Evolutionary conservation across 1,284 basidiomycete species (phyloP).

Genomic region (Tilletia setariae): DNA sequence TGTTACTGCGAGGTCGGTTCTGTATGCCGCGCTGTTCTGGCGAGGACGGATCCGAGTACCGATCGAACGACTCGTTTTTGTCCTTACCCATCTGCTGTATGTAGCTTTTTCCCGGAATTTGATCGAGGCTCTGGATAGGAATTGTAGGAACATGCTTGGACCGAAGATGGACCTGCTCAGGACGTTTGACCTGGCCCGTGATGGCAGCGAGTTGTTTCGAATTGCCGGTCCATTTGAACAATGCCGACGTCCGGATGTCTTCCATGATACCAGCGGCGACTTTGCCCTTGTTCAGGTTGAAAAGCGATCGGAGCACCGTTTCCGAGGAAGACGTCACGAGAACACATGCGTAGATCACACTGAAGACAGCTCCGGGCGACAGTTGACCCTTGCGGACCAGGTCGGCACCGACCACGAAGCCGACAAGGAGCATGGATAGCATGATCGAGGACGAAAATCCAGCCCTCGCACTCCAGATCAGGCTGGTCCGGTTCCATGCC

Average conservation of each 20-base stretch:
- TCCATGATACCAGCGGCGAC: constrained; percentile 66
- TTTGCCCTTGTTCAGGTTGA: constrained; percentile 78
- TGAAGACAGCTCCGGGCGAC: constrained; percentile 76
- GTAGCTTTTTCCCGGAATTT: constrained; percentile 19
- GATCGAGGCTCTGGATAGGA: constrained; percentile 30
- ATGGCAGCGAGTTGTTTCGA: too few species aligned
- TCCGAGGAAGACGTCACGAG: constrained; percentile 83
- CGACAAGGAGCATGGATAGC: constrained; percentile 90
- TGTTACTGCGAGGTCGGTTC: too few species aligned
- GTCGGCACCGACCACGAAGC: constrained; percentile 91
- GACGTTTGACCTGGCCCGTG: too few species aligned
- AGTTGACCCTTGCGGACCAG: constrained; percentile 73
- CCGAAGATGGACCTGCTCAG: too few species aligned
- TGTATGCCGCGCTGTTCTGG: too few species aligned
- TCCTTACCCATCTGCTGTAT: too few species aligned
- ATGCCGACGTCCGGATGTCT: too few species aligned
- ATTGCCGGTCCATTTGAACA: not conserved
- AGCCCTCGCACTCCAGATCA: constrained; percentile 72
- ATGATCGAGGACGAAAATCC: constrained; percentile 68
- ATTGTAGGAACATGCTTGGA: not conserved
- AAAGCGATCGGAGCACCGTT: constrained; percentile 75
- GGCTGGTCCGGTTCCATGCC: constrained; percentile 59
- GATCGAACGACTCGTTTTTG: too few species aligned
- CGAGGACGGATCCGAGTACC: too few species aligned
- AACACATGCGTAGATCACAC: constrained; percentile 93